phyloP scores from a whole-genome alignment of 768 basidiomycete genomes.

The Austroboletus festivus region DNA sequence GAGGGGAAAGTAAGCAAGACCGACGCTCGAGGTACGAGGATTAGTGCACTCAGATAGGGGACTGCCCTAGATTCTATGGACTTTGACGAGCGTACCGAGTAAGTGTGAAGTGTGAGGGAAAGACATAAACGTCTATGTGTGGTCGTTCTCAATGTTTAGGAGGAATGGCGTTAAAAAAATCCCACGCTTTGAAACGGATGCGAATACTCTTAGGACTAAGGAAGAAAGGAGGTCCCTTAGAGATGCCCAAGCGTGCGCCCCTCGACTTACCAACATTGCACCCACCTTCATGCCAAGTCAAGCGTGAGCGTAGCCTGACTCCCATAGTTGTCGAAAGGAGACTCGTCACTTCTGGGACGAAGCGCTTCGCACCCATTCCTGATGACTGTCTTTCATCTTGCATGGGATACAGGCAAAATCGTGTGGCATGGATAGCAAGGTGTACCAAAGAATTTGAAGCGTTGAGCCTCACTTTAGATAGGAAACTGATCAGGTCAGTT shows the following conservation, averaged over 20 bases:
- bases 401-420: conserved; percentile 18
- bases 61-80: conserved; percentile 15
- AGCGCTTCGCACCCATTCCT: conserved; percentile 29
- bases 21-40: conserved; percentile 23
- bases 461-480: conserved; percentile 22
- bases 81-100: neutral
- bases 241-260: conserved; percentile 19
- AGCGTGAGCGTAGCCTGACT: conserved; percentile 21
- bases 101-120: no score
- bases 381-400: conserved; percentile 21
- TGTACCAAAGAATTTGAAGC: conserved; percentile 19
- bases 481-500: conserved; percentile 28
- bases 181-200: no score
- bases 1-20: conserved; percentile 15
- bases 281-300: conserved; percentile 4
- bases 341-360: conserved; percentile 26
- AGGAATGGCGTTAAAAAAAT: no score
- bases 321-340: conserved; percentile 12
- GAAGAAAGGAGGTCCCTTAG: neutral
- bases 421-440: conserved; percentile 19
- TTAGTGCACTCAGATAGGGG: conserved; percentile 26
- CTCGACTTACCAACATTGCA: neutral
- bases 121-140: no score
- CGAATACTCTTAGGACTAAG: no score
- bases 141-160: no score